phyloP scores from a whole-genome alignment of 164 flowering plant species.

The Annona cherimola region DNA sequence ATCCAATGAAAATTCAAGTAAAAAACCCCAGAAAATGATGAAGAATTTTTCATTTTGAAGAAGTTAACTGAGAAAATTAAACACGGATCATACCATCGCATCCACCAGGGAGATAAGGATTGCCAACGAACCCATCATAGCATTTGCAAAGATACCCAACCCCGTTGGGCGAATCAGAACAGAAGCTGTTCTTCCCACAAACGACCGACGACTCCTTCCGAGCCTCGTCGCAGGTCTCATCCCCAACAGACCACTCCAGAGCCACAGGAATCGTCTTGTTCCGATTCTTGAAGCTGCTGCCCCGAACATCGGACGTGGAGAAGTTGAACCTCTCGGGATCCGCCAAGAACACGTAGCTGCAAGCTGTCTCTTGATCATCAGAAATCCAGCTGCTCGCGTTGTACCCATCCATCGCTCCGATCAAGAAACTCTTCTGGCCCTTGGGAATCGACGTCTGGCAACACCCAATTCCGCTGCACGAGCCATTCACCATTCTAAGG shows the following conservation, averaged over 20 bases:
- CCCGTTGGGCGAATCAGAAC: slow-evolving; percentile 6
- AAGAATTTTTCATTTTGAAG: background rate
- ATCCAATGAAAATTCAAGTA: too few species aligned
- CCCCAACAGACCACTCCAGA: slow-evolving; percentile 1
- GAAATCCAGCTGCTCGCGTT: background rate
- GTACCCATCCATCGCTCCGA: too few species aligned
- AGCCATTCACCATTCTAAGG: background rate
- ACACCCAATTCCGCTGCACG: slow-evolving; percentile 2
- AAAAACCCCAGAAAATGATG: background rate
- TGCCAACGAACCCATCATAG: slow-evolving; percentile 7
- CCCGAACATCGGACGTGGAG: background rate
- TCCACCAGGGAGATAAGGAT: slow-evolving; percentile 10
- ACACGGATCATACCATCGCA: slow-evolving; percentile 6
- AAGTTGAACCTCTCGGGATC: background rate
- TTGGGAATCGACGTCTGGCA: background rate
- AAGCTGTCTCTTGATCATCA: background rate
- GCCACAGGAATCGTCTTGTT: background rate
- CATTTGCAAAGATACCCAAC: slow-evolving; percentile 8
- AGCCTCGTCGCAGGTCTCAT: background rate
- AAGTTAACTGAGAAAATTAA: background rate
- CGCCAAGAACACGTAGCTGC: background rate
- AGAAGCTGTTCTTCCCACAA: slow-evolving; percentile 3
- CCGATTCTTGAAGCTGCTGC: background rate
- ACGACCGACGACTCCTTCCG: background rate
- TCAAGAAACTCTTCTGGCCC: background rate